Conservation (phyloP, 2,329 filamentous ascomycete genomes). For the Claviceps sp. region DNA sequence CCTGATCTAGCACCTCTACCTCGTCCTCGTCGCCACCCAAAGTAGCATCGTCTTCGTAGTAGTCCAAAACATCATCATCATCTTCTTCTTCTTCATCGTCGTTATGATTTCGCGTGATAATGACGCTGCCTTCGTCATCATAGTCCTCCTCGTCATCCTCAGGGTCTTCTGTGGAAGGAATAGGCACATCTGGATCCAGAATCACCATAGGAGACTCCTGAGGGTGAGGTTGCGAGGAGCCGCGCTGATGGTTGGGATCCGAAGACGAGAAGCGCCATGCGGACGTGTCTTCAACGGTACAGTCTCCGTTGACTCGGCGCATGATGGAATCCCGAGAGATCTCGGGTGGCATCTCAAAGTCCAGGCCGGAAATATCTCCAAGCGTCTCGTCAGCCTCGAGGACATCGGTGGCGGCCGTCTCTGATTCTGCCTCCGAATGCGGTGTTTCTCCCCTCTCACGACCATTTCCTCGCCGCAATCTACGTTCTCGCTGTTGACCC, state of each 20-base stretch:
- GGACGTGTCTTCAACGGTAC: conserved; percentile 41
- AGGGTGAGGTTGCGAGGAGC: conserved; percentile 24
- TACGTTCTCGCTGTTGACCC: conserved; percentile 54
- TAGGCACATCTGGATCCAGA: conserved; percentile 78
- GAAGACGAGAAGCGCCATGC: conserved; percentile 53
- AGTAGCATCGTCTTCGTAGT: conserved; percentile 45
- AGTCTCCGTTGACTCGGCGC: conserved; percentile 63
- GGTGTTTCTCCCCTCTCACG: conserved; percentile 36
- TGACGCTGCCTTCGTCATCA: conserved; percentile 43
- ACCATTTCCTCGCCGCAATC: conserved; percentile 48
- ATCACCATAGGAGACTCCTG: background rate
- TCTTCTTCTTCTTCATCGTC: conserved; percentile 47
- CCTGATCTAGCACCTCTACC: conserved; percentile 15
- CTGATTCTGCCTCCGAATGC: conserved; percentile 25
- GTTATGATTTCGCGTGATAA: conserved; percentile 51
- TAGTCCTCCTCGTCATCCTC: conserved; percentile 41
- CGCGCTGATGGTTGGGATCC: conserved; percentile 42
- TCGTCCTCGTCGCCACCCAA: conserved; percentile 41
- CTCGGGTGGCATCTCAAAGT: conserved; percentile 56
- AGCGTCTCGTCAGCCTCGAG: conserved; percentile 46
- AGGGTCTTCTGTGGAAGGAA: conserved; percentile 71
- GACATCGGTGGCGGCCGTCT: conserved; percentile 17
- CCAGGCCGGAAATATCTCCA: conserved; percentile 45
- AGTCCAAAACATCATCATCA: conserved; percentile 47
- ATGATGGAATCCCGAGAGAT: conserved; percentile 93